Evolutionary conservation across 768 basidiomycete species (phyloP).

Genomic region (Tremella fuciformis): DNA sequence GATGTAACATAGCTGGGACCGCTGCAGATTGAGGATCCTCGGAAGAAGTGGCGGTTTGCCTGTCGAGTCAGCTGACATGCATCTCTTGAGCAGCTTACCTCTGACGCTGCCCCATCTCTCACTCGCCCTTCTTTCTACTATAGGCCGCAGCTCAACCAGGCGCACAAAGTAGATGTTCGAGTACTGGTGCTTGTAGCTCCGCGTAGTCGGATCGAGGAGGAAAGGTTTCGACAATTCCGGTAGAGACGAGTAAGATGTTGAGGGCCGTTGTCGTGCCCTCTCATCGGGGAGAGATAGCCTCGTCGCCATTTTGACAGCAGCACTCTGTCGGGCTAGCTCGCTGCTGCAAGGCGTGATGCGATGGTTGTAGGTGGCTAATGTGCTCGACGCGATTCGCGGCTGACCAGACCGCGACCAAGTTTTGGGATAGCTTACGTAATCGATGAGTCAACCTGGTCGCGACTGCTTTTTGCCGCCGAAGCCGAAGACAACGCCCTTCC

Average conservation of each 20-base stretch:
- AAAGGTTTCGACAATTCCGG: conserved; percentile 45
- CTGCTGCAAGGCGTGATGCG: too few relatives aligned
- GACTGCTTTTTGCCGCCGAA: conserved; percentile 6
- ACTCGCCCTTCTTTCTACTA: conserved; percentile 58
- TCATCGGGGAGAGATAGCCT: conserved; percentile 16
- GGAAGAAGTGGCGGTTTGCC: conserved; percentile 30
- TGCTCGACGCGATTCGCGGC: not conserved
- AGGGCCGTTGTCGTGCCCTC: conserved; percentile 17
- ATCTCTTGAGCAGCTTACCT: conserved; percentile 32
- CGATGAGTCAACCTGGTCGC: not conserved
- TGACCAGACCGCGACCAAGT: conserved; percentile 1
- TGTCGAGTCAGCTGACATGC: not conserved
- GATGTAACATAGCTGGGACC: conserved; percentile 81
- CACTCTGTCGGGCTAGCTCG: too few relatives aligned
- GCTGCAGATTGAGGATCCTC: conserved; percentile 63
- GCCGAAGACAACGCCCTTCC: not conserved
- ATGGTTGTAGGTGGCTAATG: too few relatives aligned
- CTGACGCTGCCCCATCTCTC: conserved; percentile 58
- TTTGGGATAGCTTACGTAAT: too few relatives aligned
- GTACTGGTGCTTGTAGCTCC: conserved; percentile 66
- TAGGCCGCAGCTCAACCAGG: conserved; percentile 57
- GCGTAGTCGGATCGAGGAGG: conserved; percentile 35
- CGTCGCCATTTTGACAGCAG: not conserved
- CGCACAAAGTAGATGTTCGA: conserved; percentile 70
- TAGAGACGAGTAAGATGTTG: conserved; percentile 33